Conservation (phyloP, 1,284 basidiomycete genomes). For the Fomes fomentarius region DNA sequence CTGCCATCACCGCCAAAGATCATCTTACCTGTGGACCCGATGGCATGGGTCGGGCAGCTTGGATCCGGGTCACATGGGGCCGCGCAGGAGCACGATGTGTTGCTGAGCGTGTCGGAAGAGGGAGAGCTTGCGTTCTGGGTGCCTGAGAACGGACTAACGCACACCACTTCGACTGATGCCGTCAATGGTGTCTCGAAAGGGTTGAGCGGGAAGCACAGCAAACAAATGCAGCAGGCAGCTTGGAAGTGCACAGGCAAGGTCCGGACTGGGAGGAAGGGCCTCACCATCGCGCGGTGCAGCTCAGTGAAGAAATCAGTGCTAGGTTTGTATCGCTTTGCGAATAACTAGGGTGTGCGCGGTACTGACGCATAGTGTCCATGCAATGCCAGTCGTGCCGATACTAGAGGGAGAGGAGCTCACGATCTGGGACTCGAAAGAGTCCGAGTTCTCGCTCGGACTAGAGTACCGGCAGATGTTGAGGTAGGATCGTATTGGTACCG, state of each 20-base stretch:
- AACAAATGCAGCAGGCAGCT: background rate
- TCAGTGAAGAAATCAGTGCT: constrained; percentile 89
- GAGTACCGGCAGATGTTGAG: constrained; percentile 69
- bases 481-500: constrained; percentile 44
- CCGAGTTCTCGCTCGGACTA: constrained; percentile 90
- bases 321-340: constrained; percentile 43
- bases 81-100: constrained; percentile 65
- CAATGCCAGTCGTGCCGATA: constrained; percentile 61
- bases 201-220: background rate
- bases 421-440: constrained; percentile 93
- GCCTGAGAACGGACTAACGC: constrained; percentile 46
- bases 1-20: constrained; percentile 50
- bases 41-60: constrained; percentile 75
- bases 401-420: constrained; percentile 76
- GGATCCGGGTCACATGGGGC: constrained; percentile 31
- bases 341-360: background rate
- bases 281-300: constrained; percentile 79
- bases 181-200: background rate
- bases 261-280: constrained; percentile 65
- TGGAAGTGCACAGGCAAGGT: constrained; percentile 80
- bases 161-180: constrained; percentile 21
- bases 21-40: constrained; percentile 85
- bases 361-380: constrained; percentile 1
- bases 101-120: constrained; percentile 73
- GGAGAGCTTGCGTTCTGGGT: constrained; percentile 87